phyloP scores from a whole-genome alignment of 139 green algal genomes.

The Coelastrella sp. region DNA sequence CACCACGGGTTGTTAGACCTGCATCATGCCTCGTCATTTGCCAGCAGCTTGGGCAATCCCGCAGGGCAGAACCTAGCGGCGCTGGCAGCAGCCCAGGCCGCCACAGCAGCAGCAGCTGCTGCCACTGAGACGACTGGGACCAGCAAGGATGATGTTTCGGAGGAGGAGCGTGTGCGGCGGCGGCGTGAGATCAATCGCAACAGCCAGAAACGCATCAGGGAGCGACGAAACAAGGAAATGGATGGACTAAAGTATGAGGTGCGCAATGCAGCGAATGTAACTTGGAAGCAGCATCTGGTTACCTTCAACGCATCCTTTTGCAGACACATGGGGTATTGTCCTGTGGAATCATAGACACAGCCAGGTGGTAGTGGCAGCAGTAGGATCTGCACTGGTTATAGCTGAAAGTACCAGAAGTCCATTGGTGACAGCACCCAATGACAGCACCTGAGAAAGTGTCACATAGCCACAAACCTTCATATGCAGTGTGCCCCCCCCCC shows the following conservation, averaged over 20 bases:
- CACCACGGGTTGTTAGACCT: background rate
- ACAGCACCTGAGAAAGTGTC: too few relatives aligned
- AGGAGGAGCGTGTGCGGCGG: conserved; percentile 52
- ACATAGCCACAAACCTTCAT: too few relatives aligned
- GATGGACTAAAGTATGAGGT: conserved; percentile 52
- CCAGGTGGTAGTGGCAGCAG: too few relatives aligned
- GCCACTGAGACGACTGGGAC: conserved; percentile 41
- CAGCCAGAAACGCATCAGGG: conserved; percentile 57
- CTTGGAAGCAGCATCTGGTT: background rate
- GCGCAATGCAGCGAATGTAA: background rate
- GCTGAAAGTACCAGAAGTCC: too few relatives aligned
- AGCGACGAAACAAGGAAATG: conserved; percentile 54
- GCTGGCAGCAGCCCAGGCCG: background rate
- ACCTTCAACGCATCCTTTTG: too few relatives aligned
- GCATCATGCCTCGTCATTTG: background rate
- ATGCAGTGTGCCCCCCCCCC: too few relatives aligned
- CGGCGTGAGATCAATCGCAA: conserved; percentile 61
- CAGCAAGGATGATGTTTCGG: conserved; percentile 19
- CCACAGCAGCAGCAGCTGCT: conserved; percentile 10
- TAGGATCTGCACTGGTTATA: too few relatives aligned
- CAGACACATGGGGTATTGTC: too few relatives aligned
- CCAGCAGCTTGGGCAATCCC: background rate
- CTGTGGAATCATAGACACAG: too few relatives aligned
- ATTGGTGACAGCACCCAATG: too few relatives aligned
- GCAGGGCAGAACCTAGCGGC: conserved; percentile 9